Conservation (phyloP, 1,284 basidiomycete species). For the Tylopilus sp. region DNA sequence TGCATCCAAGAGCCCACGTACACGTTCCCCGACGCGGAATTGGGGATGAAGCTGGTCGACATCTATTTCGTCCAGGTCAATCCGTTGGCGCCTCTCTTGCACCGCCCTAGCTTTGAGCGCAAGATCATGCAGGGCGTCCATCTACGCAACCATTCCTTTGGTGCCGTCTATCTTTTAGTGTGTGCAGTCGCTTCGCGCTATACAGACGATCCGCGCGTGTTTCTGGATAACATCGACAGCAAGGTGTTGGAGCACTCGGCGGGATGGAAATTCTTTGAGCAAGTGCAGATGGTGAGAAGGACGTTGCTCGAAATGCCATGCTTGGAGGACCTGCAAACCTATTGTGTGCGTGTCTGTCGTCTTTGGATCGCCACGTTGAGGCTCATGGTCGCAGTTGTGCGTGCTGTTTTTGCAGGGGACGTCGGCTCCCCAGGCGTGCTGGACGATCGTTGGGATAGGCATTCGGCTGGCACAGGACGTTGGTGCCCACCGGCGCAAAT, state of each 20-base stretch:
- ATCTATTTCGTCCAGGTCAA: constrained; percentile 70
- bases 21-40: constrained; percentile 60
- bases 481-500: constrained; percentile 60
- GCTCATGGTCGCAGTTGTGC: constrained; percentile 37
- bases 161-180: constrained; percentile 66
- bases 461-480: constrained; percentile 69
- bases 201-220: constrained; percentile 62
- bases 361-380: background rate
- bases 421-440: constrained; percentile 67
- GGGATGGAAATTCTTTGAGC: constrained; percentile 76
- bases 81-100: constrained; percentile 68
- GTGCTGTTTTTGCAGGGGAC: constrained; percentile 55
- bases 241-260: constrained; percentile 47
- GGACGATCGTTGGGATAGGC: constrained; percentile 71
- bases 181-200: constrained; percentile 74
- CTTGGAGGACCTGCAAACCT: constrained; percentile 62
- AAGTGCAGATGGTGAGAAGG: constrained; percentile 53
- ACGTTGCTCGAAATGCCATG: constrained; percentile 50
- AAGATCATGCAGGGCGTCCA: constrained; percentile 59
- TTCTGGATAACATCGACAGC: constrained; percentile 40
- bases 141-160: constrained; percentile 60
- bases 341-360: constrained; percentile 39
- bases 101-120: constrained; percentile 73
- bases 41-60: constrained; percentile 61
- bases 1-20: constrained; percentile 23